Base-by-base conservation (phyloP, 179 eudicot species). In the Vitellaria paradoxa region DNA sequence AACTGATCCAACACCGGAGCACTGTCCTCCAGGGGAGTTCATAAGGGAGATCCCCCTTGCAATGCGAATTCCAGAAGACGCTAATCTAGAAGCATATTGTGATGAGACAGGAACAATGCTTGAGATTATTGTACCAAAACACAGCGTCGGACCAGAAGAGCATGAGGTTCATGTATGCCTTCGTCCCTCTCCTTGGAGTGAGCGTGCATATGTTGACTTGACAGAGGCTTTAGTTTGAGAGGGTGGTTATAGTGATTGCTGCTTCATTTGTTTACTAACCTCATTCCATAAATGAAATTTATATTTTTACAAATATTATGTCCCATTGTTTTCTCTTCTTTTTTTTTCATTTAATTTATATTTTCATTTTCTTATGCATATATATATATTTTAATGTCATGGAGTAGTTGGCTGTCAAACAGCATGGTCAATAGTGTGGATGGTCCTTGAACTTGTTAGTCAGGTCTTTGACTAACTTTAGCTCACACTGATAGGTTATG, bases 1-100 rank as follows among this genome's bases (percentile, higher is more conserved):
- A 57, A 75, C 92, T 3, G 97, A 92, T 82, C 90, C 86, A 64
- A 52, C 83, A 18, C 91, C 95, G 0, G 97, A 92, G 84, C 97
- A 86, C 64, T 92, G 97, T 73, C 95, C 95, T n/a, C 86, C 87
- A 20, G 97, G 97, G 57, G 97, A 91, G 30, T 92, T 92, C 68
- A 70, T 87, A 20, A 80, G 97, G 72, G 85, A 91, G 74, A 92
- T 92, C 55, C 78, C 90, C 26, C 83, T 92, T 57, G 88, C 95
- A 11, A 77, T 83, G 15, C 77, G 91, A 12, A 92, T 92, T 13
- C 97, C 97, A 0, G 97, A 92, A 70, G 95, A 91, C 70, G 95
- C 92, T 9, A 87, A 88, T 77, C 83, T 92, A 21, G 97, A 92
- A 88, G 37, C 37, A 30, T 30, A 30, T 30, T 30, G 37, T 30